Percentiles rank a stretch among this genome's conserved stretches.
These are phyloP conservation scores for Myxozyma lipomycoides DNA, from an alignment of 805 yeast species.

Conservation along the genomic window DNA sequence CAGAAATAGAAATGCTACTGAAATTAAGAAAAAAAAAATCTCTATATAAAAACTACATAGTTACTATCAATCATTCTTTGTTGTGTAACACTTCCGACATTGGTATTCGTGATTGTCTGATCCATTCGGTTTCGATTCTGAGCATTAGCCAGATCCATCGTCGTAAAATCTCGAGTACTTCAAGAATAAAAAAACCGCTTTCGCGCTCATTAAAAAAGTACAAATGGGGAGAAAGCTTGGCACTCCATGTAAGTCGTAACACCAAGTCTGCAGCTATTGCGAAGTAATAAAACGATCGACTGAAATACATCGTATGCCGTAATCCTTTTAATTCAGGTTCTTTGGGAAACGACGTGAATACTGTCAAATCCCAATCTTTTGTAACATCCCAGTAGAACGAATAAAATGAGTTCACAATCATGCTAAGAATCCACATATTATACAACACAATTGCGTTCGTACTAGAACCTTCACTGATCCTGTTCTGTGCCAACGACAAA, in stretches of 20 bases:
- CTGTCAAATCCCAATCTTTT: constrained; percentile 79
- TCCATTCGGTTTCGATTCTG: constrained; percentile 75
- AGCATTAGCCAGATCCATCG: constrained; percentile 88
- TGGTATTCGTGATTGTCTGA: constrained; percentile 13
- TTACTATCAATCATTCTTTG: not conserved
- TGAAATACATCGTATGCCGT: constrained; percentile 33
- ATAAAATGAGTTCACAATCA: constrained; percentile 65
- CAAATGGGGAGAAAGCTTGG: constrained; percentile 46
- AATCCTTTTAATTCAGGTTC: constrained; percentile 28
- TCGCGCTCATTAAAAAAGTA: constrained; percentile 39
- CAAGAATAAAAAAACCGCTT: constrained; percentile 62
- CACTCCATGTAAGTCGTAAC: constrained; percentile 73
- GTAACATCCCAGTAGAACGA: constrained; percentile 85
- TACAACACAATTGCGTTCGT: not conserved
- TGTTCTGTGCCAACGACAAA: constrained; percentile 33
- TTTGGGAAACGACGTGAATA: constrained; percentile 40
- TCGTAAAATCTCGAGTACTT: constrained; percentile 70
- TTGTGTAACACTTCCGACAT: not conserved
- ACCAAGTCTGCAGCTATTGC: constrained; percentile 60
- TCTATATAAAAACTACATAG: too few relatives aligned
- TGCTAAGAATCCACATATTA: constrained; percentile 37
- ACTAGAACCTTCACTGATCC: constrained; percentile 9
- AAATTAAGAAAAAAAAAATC: not conserved
- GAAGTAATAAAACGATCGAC: constrained; percentile 44
- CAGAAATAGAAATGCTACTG: not conserved